Evolutionary conservation across 2,329 filamentous ascomycete genomes (phyloP).

Genomic region (Sporothrix pallida): DNA sequence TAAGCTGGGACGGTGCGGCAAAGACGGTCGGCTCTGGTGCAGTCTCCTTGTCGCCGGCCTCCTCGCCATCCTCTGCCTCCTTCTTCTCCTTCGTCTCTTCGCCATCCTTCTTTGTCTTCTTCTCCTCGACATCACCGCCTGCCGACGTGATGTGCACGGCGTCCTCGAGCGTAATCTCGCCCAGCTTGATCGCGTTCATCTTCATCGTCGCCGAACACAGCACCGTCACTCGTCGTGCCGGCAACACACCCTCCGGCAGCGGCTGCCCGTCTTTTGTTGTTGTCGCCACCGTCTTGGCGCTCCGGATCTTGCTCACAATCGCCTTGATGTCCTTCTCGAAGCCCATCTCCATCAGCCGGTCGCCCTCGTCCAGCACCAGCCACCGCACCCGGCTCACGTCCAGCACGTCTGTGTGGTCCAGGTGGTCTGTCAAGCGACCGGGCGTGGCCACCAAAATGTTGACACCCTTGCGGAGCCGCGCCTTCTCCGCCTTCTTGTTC

Average conservation of each 20-base stretch:
- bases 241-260: conserved; percentile 66
- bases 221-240: conserved; percentile 79
- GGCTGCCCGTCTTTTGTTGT: conserved; percentile 63
- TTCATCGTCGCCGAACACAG: conserved; percentile 98
- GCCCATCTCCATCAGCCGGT: conserved; percentile 96
- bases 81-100: conserved; percentile 32
- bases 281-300: conserved; percentile 51
- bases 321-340: conserved; percentile 93
- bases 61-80: conserved; percentile 51
- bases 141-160: conserved; percentile 76
- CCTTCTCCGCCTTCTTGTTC: conserved; percentile 82
- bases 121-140: conserved; percentile 40
- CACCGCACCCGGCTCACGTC: conserved; percentile 89
- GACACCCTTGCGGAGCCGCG: conserved; percentile 87
- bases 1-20: conserved; percentile 87
- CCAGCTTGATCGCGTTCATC: conserved; percentile 91
- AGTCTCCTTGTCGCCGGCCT: not conserved
- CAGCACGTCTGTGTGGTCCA: conserved; percentile 88
- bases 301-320: conserved; percentile 79
- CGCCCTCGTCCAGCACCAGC: conserved; percentile 94
- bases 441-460: conserved; percentile 97
- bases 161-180: conserved; percentile 93
- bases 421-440: conserved; percentile 86
- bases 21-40: conserved; percentile 55
- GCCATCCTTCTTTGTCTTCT: conserved; percentile 44